Conservation (phyloP, 495 filamentous ascomycete genomes). For the Melanomma pulvis-pyrius region DNA sequence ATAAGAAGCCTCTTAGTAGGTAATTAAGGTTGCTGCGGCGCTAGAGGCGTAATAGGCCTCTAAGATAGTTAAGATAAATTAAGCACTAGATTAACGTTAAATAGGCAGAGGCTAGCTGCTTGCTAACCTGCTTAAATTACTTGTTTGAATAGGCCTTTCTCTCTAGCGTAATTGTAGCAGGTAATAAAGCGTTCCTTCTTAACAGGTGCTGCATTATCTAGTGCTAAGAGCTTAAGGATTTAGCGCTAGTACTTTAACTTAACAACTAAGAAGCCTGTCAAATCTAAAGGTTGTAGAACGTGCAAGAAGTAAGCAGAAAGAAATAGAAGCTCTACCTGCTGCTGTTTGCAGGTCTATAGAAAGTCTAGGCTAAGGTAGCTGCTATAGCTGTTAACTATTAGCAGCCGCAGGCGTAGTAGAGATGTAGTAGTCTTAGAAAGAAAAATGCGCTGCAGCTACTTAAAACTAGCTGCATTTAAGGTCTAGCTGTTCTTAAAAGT, state of each 20-base stretch:
- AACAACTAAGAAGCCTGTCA: not conserved
- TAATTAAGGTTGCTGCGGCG: not conserved
- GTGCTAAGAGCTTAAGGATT: not conserved
- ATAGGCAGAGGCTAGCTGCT: slow-evolving; percentile 8
- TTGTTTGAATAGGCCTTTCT: not conserved
- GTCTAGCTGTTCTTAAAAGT: no score
- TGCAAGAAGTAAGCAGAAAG: not conserved
- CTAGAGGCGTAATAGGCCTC: not conserved
- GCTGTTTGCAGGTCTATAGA: not conserved
- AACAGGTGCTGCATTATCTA: not conserved
- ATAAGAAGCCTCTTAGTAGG: not conserved
- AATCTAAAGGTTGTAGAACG: not conserved
- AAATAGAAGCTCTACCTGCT: not conserved
- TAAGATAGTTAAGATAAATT: not conserved
- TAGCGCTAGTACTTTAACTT: not conserved
- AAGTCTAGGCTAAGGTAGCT: not conserved
- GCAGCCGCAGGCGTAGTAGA: not conserved
- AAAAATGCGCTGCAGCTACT: no score
- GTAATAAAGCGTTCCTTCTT: slow-evolving; percentile 11
- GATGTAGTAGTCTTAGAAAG: no score
- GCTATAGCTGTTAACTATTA: slow-evolving; percentile 6
- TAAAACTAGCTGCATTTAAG: no score
- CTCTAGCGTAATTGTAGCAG: not conserved
- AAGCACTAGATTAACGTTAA: not conserved
- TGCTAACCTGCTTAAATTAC: not conserved